Evolutionary conservation across 2,329 filamentous ascomycete species (phyloP).

Genomic region (Colletotrichum sp.): DNA sequence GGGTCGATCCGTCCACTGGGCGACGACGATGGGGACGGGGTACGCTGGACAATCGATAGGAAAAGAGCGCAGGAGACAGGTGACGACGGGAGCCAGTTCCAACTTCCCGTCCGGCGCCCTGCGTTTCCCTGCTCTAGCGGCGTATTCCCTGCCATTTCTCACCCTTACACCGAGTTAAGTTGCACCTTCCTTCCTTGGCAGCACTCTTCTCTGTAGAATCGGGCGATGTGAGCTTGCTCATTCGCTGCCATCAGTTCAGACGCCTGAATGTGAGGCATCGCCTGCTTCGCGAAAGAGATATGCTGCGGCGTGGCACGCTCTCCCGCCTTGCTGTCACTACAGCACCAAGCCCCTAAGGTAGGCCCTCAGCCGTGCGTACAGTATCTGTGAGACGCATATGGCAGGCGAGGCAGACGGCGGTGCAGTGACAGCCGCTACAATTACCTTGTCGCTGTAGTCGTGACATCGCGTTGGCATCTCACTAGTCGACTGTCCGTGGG

Average conservation of each 20-base stretch:
- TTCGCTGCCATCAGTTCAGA: neutral
- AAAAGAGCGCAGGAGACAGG: neutral
- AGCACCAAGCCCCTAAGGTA: neutral
- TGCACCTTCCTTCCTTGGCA: slow-evolving; percentile 3
- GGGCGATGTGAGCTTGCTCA: neutral
- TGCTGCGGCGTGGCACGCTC: neutral
- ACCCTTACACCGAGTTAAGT: neutral
- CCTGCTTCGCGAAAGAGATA: neutral
- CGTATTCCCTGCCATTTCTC: neutral
- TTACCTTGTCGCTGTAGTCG: neutral
- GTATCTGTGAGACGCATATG: neutral
- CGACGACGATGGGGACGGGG: neutral
- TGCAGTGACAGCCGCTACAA: neutral
- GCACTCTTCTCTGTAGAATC: neutral
- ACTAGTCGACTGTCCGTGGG: neutral
- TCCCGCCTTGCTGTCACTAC: neutral
- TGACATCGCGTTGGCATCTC: neutral
- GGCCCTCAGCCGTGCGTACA: neutral
- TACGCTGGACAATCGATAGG: slow-evolving; percentile 12
- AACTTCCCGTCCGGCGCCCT: neutral
- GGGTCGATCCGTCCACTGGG: slow-evolving; percentile 18
- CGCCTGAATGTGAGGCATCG: neutral
- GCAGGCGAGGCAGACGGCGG: neutral
- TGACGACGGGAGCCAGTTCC: neutral
- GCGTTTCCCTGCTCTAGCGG: neutral